Evolutionary conservation across 164 flowering plant genomes (phyloP).

Genomic region (Kingdonia uniflora): DNA sequence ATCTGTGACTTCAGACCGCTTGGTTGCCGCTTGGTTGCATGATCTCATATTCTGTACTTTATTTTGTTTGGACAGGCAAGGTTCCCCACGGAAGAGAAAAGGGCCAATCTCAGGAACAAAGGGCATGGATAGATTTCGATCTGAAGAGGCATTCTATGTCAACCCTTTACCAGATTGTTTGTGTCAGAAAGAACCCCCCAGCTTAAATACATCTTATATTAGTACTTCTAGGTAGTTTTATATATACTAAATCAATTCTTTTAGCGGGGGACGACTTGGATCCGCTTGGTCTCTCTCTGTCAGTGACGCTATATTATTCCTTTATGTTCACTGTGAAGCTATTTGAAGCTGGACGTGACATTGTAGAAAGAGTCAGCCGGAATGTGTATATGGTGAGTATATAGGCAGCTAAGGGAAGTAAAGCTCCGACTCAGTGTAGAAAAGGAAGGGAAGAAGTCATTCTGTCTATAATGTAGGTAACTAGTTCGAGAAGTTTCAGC

Average conservation of each 20-base stretch:
- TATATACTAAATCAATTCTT: slow-evolving; percentile 6
- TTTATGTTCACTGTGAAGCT: slow-evolving; percentile 2
- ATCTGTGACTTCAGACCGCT: no score
- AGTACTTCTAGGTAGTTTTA: background rate
- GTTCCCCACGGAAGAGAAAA: slow-evolving; percentile 85
- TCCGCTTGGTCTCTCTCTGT: background rate
- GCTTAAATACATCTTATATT: slow-evolving; percentile 16
- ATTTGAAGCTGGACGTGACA: slow-evolving; percentile 3
- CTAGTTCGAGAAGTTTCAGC: background rate
- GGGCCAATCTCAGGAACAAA: slow-evolving; percentile 91
- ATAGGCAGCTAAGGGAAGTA: background rate
- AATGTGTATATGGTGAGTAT: slow-evolving; percentile 10
- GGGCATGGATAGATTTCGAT: slow-evolving; percentile 86
- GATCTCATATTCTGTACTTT: no score
- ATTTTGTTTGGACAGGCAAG: slow-evolving; percentile 48
- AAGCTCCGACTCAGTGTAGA: slow-evolving; percentile 5
- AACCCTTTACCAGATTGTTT: slow-evolving; percentile 94
- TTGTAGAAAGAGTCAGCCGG: slow-evolving; percentile 4
- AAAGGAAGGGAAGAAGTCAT: background rate
- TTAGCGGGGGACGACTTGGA: background rate
- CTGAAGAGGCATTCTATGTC: slow-evolving; percentile 91
- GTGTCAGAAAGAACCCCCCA: slow-evolving; percentile 36
- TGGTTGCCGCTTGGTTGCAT: no score
- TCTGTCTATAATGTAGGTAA: background rate
- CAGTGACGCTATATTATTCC: background rate